Evolutionary conservation across 805 yeast species (phyloP).

Genomic region (Sugiyamaella boreocaroliniensis): DNA sequence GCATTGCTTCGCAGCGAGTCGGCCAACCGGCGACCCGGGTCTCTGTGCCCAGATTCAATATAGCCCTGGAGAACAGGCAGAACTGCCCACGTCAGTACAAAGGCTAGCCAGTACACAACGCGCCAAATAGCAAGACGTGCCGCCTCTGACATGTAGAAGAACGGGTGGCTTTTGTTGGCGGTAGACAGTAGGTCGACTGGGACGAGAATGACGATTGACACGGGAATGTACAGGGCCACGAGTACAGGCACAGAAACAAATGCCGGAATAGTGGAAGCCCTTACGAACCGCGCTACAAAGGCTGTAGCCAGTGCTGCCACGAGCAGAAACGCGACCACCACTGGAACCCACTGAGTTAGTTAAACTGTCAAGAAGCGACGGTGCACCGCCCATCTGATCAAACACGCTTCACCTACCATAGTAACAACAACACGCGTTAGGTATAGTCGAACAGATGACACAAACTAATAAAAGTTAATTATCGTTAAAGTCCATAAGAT

Average conservation of each 20-base stretch:
- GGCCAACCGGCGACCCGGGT: constrained; percentile 38
- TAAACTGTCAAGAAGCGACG: too few relatives aligned
- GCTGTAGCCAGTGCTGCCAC: constrained; percentile 27
- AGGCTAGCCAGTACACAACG: constrained; percentile 72
- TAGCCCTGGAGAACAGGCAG: constrained; percentile 69
- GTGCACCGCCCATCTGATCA: too few relatives aligned
- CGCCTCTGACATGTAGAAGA: constrained; percentile 44
- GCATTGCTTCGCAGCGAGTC: constrained; percentile 55
- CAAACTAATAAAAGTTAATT: too few relatives aligned
- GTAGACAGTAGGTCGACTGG: constrained; percentile 70
- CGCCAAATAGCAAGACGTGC: constrained; percentile 61
- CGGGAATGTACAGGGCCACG: constrained; percentile 64
- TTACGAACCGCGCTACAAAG: constrained; percentile 32
- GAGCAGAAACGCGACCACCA: constrained; percentile 12
- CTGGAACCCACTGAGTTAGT: background rate
- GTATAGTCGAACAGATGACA: too few relatives aligned
- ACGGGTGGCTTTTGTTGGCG: constrained; percentile 31
- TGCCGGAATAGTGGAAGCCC: constrained; percentile 33
- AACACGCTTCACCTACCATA: too few relatives aligned
- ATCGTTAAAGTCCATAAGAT: too few relatives aligned
- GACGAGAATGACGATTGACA: constrained; percentile 63
- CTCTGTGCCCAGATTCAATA: constrained; percentile 62
- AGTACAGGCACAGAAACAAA: constrained; percentile 44
- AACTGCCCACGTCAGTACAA: constrained; percentile 68
- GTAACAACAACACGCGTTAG: too few relatives aligned